Percentiles rank a stretch among this genome's conserved stretches.
These are phyloP conservation scores for Pisolithus sp. DNA, from an alignment of 768 basidiomycete genomes.

Conservation along the genomic window DNA sequence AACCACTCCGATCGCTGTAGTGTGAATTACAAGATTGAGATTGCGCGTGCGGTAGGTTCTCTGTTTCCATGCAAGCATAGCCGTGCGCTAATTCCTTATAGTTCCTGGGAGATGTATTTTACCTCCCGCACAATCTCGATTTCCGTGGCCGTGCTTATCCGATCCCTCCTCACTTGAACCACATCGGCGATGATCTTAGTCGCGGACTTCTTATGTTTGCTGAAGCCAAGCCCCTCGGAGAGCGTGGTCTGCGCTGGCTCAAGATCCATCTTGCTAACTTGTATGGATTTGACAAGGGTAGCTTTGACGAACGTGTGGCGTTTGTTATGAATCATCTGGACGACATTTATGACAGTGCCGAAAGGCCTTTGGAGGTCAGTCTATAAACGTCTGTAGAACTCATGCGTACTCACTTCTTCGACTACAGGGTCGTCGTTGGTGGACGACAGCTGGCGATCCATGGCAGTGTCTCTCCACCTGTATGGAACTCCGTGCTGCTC, in stretches of 20 bases:
- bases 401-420: constrained; percentile 3
- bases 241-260: constrained; percentile 84
- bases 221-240: constrained; percentile 72
- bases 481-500: constrained; percentile 78
- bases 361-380: constrained; percentile 67
- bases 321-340: constrained; percentile 71
- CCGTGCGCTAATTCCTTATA: constrained; percentile 20
- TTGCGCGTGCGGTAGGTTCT: constrained; percentile 74
- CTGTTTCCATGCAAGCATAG: neutral
- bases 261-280: constrained; percentile 93
- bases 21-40: constrained; percentile 96
- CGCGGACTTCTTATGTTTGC: constrained; percentile 84
- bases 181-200: constrained; percentile 91
- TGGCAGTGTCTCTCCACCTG: constrained; percentile 97
- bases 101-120: constrained; percentile 86
- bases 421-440: constrained; percentile 72
- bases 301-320: constrained; percentile 83
- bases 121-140: constrained; percentile 93
- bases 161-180: constrained; percentile 90
- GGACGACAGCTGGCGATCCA: constrained; percentile 87
- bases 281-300: constrained; percentile 91
- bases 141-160: constrained; percentile 98
- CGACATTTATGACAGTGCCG: constrained; percentile 77
- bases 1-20: constrained; percentile 90
- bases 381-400: neutral